These are phyloP conservation scores for Rhipidocladum racemiflorum DNA, from an alignment of 176 grass and related monocot genomes.

Conservation along the genomic window DNA sequence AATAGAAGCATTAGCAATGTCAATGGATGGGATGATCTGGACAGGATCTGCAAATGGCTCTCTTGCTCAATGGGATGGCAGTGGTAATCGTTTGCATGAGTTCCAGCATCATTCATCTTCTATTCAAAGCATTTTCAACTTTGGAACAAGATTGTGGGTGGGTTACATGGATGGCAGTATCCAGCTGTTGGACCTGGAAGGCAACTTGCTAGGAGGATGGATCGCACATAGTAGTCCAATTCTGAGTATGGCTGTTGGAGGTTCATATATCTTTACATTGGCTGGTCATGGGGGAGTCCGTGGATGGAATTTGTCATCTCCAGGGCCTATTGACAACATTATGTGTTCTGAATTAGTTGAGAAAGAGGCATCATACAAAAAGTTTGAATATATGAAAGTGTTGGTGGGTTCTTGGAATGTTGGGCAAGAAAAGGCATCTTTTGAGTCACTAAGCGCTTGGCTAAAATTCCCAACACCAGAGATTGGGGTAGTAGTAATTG, in stretches of 20 bases:
- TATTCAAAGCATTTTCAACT: slow-evolving; percentile 56
- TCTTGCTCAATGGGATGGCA: slow-evolving; percentile 63
- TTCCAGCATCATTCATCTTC: slow-evolving; percentile 61
- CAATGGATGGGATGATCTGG: slow-evolving; percentile 74
- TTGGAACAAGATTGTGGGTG: slow-evolving; percentile 71
- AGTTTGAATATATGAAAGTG: slow-evolving; percentile 57
- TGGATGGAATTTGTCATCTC: slow-evolving; percentile 75
- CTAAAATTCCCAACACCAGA: slow-evolving; percentile 55
- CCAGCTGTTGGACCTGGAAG: slow-evolving; percentile 64
- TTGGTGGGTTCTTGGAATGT: slow-evolving; percentile 85
- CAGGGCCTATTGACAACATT: slow-evolving; percentile 60
- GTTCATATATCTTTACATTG: slow-evolving; percentile 76
- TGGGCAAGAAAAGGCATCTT: slow-evolving; percentile 77
- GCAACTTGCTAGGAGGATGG: slow-evolving; percentile 67
- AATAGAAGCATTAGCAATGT: slow-evolving; percentile 70
- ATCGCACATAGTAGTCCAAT: slow-evolving; percentile 61
- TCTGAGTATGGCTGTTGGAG: slow-evolving; percentile 60
- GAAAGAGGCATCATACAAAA: slow-evolving; percentile 50
- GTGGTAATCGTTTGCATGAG: slow-evolving; percentile 66
- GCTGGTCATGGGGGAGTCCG: slow-evolving; percentile 70
- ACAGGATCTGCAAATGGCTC: slow-evolving; percentile 74
- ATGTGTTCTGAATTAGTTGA: slow-evolving; percentile 48
- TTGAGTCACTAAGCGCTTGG: slow-evolving; percentile 60
- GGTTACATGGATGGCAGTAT: slow-evolving; percentile 72
- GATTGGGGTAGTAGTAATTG: slow-evolving; percentile 68